A percentile compares a stretch with the other conserved stretches of the same genome.
These are phyloP conservation scores for Moniliophthora roreri DNA, from an alignment of 1,284 basidiomycete species.

Conservation along the genomic window DNA sequence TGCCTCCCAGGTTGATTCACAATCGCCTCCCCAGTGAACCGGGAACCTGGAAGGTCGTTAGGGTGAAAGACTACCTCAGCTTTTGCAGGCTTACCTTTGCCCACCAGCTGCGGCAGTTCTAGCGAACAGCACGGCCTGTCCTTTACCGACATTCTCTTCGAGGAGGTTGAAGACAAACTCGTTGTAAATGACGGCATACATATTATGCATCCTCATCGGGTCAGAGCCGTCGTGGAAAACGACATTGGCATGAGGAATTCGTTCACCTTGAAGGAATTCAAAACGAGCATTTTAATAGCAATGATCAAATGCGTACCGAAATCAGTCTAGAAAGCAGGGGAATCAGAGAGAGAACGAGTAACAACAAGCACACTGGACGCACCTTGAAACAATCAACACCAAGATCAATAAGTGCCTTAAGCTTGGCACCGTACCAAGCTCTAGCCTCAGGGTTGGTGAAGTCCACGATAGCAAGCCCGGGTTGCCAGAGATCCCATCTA, in stretches of 20 bases:
- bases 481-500: conserved; percentile 75
- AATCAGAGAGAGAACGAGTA: conserved; percentile 14
- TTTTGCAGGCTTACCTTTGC: conserved; percentile 48
- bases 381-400: conserved; percentile 76
- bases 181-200: conserved; percentile 69
- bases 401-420: conserved; percentile 61
- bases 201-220: conserved; percentile 66
- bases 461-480: conserved; percentile 67
- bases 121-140: conserved; percentile 71
- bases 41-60: conserved; percentile 24
- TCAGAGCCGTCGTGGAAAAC: conserved; percentile 70
- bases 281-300: neutral
- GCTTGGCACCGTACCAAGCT: conserved; percentile 65
- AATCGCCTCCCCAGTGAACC: conserved; percentile 77
- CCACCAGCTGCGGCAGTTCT: conserved; percentile 66
- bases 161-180: conserved; percentile 66
- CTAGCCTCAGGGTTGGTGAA: conserved; percentile 70
- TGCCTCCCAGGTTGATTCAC: conserved; percentile 75
- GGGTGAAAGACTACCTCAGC: conserved; percentile 9
- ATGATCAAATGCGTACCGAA: conserved; percentile 50
- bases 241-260: conserved; percentile 63
- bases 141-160: conserved; percentile 56
- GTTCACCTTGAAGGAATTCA: conserved; percentile 26
- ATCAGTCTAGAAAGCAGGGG: conserved; percentile 49
- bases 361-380: conserved; percentile 5